Base-by-base conservation (phyloP, 805 yeast genomes). In the Priceomyces haplophilus region DNA sequence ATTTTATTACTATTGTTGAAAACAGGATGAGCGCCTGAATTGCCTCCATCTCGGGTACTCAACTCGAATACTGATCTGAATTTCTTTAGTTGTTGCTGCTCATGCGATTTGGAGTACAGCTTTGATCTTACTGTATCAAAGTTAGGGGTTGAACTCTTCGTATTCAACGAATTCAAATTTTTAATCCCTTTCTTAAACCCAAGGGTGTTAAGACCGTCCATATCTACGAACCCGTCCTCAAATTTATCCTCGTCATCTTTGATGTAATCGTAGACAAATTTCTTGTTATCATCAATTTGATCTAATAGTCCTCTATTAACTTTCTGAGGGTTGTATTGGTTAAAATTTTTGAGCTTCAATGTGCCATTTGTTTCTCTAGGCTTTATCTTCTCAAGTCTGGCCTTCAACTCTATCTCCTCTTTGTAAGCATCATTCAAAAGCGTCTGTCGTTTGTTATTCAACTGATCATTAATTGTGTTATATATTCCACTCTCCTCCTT, bases 241-340 rank as follows among this genome's bases (percentile, higher is more conserved):
- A 66, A 65, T 15, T 57, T 51, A 37, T 65, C 72, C 47, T 51
- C 58, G 39, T 67, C 73, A 42, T 68, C 73, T 30, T 59, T 47
- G 5, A 63, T 61, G 43, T 64, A 66, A 42, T 67, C 71, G 42
- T 62, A 65, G 40, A 65, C 59, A 17, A 67, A 49, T 4, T 69
- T 62, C 37, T 48, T 52, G n/a, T 68, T 72, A 43, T 59, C 59
- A 13, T 66, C 67, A 24, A 62, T 32, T 33, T 49, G 53, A 37
- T 61, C 64, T 12, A 52, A 40, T 15, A 48, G 24, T 15, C 41
- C 45, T 34, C 52, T 40, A 17, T 52, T 49, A n/a, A 47, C 15
- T n/a, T 39, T 41, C 10, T 40, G 34, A n/a, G 38, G 42, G 20
- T 44, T 40, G 29, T 38, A 46, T 4, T 40, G 16, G 12, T 51